These are phyloP conservation scores for Neurospora sp. DNA, from an alignment of 495 filamentous ascomycete genomes.

Conservation along the genomic window DNA sequence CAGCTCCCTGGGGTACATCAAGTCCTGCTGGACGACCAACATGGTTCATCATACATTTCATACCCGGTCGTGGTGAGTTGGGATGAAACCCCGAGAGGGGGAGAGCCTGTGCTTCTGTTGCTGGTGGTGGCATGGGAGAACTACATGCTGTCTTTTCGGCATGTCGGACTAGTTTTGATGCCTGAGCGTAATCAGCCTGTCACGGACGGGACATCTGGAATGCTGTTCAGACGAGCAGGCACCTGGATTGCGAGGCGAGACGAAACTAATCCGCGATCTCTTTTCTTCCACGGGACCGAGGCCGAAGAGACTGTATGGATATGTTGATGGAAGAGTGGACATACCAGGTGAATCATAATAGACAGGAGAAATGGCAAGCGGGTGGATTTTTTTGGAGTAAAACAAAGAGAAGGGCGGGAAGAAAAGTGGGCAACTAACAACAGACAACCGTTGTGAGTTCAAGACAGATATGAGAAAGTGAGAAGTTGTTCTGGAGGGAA, in stretches of 20 bases:
- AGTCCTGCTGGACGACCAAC: background rate
- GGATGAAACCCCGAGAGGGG: background rate
- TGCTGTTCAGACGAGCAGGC: background rate
- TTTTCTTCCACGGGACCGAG: background rate
- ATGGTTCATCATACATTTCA: background rate
- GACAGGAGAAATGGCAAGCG: too few relatives aligned
- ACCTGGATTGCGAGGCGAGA: background rate
- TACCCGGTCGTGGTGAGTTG: background rate
- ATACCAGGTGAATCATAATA: too few relatives aligned
- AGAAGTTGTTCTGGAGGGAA: too few relatives aligned
- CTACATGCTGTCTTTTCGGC: background rate
- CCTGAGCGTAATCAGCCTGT: background rate
- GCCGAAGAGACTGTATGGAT: background rate
- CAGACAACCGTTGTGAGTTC: background rate
- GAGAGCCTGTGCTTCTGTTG: background rate
- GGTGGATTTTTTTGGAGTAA: too few relatives aligned
- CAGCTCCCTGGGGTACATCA: accelerated
- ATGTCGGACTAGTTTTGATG: background rate
- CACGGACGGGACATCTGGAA: background rate
- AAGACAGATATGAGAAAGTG: too few relatives aligned
- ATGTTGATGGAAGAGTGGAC: too few relatives aligned
- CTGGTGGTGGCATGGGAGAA: background rate
- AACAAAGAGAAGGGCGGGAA: too few relatives aligned
- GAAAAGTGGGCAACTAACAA: too few relatives aligned
- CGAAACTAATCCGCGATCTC: background rate